Percentiles rank a stretch among this genome's conserved stretches.
These are phyloP conservation scores for Syncephalastrum sp. DNA, from an alignment of 371 early-diverging fungal species.

Conservation along the genomic window DNA sequence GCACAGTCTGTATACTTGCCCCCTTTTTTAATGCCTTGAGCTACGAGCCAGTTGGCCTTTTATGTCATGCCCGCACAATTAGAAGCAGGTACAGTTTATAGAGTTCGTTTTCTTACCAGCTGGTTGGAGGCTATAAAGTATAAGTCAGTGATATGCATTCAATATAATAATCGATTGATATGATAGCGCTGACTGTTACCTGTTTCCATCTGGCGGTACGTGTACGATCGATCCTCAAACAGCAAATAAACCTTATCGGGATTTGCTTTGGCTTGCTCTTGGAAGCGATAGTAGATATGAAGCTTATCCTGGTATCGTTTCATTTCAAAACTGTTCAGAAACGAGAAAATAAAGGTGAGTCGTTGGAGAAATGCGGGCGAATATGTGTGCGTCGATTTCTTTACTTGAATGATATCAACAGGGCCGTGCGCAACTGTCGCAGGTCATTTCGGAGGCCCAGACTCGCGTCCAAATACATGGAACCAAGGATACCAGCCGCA, in stretches of 20 bases:
- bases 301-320: conserved; percentile 5
- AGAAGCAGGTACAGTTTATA: background rate
- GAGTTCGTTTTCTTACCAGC: conserved; percentile 11
- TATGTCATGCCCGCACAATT: background rate
- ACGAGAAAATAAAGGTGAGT: too few species aligned
- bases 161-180: too few species aligned
- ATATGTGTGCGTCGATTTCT: too few species aligned
- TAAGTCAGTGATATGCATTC: background rate
- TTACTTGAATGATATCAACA: conserved; percentile 1
- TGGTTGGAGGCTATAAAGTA: conserved; percentile 18
- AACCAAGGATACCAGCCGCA: conserved; percentile 5
- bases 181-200: conserved; percentile 11
- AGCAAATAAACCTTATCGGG: conserved; percentile 21
- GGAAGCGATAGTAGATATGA: conserved; percentile 27
- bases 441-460: conserved; percentile 1
- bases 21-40: background rate
- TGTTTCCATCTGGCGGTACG: conserved; percentile 23
- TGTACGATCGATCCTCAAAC: conserved; percentile 28
- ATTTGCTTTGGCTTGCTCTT: conserved; percentile 20
- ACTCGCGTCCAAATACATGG: conserved; percentile 12
- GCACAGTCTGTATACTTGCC: background rate
- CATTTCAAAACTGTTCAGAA: too few species aligned
- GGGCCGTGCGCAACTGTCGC: background rate
- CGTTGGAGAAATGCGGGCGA: too few species aligned
- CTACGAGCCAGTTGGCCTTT: background rate